phyloP scores from a whole-genome alignment of 2,329 filamentous ascomycete genomes.

The Fusarium poae region DNA sequence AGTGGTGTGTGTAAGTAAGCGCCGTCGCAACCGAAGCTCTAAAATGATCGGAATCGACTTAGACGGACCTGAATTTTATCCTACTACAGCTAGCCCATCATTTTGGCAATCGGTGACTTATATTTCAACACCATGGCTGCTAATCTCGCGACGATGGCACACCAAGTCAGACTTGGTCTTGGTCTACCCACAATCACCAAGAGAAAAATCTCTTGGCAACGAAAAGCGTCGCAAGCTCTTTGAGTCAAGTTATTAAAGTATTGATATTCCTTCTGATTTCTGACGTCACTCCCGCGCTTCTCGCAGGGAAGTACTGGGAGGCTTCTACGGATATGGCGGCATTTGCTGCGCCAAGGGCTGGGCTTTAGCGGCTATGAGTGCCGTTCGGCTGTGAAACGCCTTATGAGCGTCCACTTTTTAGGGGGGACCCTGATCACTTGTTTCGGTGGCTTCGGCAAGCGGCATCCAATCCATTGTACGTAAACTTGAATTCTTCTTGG shows the following conservation, averaged over 20 bases:
- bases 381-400: constrained; percentile 26
- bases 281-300: constrained; percentile 43
- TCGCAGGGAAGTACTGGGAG: constrained; percentile 18
- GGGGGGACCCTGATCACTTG: constrained; percentile 30
- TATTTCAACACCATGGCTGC: constrained; percentile 32
- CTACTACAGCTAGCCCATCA: constrained; percentile 8
- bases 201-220: constrained; percentile 33
- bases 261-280: constrained; percentile 18
- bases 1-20: constrained; percentile 46
- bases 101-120: constrained; percentile 36
- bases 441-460: constrained; percentile 37
- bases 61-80: constrained; percentile 16
- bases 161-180: constrained; percentile 12
- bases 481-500: constrained; percentile 6
- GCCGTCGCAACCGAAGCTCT: constrained; percentile 32
- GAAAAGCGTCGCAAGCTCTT: constrained; percentile 42
- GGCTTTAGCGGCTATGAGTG: constrained; percentile 35
- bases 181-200: constrained; percentile 34
- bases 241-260: constrained; percentile 27
- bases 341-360: constrained; percentile 39
- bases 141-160: constrained; percentile 13
- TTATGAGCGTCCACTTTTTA: constrained; percentile 12
- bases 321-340: constrained; percentile 39
- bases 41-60: not conserved
- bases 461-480: constrained; percentile 23